A percentile compares a stretch with the other conserved stretches of the same genome.
Evolutionary conservation across 2,329 filamentous ascomycete species (phyloP).

Genomic region (Pseudogymnoascus sp.): DNA sequence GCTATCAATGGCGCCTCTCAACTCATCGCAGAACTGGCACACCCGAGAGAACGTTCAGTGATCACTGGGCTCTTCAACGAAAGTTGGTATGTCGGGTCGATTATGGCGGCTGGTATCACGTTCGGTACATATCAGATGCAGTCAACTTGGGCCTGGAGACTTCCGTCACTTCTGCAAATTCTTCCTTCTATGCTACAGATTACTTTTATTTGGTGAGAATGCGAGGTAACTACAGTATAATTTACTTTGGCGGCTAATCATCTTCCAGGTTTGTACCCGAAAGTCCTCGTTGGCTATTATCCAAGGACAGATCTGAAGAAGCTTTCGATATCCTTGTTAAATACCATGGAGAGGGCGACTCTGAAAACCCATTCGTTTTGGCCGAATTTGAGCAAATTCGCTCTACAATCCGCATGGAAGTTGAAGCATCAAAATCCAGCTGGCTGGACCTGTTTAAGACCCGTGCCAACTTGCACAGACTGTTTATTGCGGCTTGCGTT

Average conservation of each 20-base stretch:
- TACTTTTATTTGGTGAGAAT: slow-evolving; percentile 18
- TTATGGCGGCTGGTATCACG: slow-evolving; percentile 31
- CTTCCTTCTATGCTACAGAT: slow-evolving; percentile 19
- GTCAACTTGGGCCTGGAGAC: slow-evolving; percentile 31
- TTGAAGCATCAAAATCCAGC: slow-evolving; percentile 22
- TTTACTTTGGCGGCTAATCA: background rate
- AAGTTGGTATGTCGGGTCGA: slow-evolving; percentile 27
- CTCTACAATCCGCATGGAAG: slow-evolving; percentile 21
- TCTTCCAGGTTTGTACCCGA: slow-evolving; percentile 14
- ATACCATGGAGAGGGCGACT: slow-evolving; percentile 37
- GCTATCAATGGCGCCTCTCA: slow-evolving; percentile 29
- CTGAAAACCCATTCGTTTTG: slow-evolving; percentile 31
- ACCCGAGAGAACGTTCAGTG: slow-evolving; percentile 28
- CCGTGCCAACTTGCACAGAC: slow-evolving; percentile 42
- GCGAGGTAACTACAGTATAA: background rate
- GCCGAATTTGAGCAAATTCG: slow-evolving; percentile 36
- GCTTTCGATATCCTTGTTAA: slow-evolving; percentile 22
- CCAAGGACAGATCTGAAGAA: slow-evolving; percentile 27
- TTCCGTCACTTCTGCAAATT: slow-evolving; percentile 28
- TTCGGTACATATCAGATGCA: slow-evolving; percentile 29
- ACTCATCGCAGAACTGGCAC: slow-evolving; percentile 31
- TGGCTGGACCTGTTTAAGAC: slow-evolving; percentile 34
- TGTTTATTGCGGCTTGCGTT: slow-evolving; percentile 39
- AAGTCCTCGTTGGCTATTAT: slow-evolving; percentile 21
- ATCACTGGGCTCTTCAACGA: slow-evolving; percentile 29